phyloP scores from a whole-genome alignment of 2,329 filamentous ascomycete genomes.

The Trichoderma lentiforme region DNA sequence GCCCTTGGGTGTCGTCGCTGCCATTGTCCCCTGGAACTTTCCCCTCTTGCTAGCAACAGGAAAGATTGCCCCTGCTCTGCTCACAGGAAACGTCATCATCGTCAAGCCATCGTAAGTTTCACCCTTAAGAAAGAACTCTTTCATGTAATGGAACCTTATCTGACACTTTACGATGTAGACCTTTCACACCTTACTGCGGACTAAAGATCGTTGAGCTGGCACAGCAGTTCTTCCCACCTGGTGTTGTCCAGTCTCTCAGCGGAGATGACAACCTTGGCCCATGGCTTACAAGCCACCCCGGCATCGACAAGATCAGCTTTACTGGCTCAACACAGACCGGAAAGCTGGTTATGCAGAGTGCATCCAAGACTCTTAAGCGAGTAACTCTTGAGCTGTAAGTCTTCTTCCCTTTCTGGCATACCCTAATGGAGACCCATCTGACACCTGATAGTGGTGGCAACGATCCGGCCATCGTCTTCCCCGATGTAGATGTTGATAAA shows the following conservation, averaged over 20 bases:
- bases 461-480: constrained; percentile 47
- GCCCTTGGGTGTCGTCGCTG: constrained; percentile 41
- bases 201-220: constrained; percentile 60
- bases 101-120: constrained; percentile 47
- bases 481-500: constrained; percentile 49
- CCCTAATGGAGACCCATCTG: fast-evolving
- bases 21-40: constrained; percentile 53
- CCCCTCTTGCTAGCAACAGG: constrained; percentile 40
- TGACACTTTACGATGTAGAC: constrained; percentile 20
- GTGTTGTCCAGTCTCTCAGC: constrained; percentile 58
- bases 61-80: constrained; percentile 55
- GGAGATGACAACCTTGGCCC: constrained; percentile 61
- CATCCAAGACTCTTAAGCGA: constrained; percentile 62
- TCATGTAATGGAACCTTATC: too few species aligned
- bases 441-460: constrained; percentile 66
- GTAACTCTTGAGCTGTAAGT: constrained; percentile 56
- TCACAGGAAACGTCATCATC: constrained; percentile 56
- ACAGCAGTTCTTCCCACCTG: constrained; percentile 55
- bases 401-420: background rate
- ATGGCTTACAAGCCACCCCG: constrained; percentile 55
- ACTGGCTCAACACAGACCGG: constrained; percentile 72
- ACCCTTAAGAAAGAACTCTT: background rate
- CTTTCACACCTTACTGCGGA: constrained; percentile 54
- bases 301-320: constrained; percentile 62
- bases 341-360: constrained; percentile 69